Evolutionary conservation across 2,329 filamentous ascomycete genomes (phyloP), one percentile per base, ranked within the genome.

Genomic region (Alternaria atra): DNA sequence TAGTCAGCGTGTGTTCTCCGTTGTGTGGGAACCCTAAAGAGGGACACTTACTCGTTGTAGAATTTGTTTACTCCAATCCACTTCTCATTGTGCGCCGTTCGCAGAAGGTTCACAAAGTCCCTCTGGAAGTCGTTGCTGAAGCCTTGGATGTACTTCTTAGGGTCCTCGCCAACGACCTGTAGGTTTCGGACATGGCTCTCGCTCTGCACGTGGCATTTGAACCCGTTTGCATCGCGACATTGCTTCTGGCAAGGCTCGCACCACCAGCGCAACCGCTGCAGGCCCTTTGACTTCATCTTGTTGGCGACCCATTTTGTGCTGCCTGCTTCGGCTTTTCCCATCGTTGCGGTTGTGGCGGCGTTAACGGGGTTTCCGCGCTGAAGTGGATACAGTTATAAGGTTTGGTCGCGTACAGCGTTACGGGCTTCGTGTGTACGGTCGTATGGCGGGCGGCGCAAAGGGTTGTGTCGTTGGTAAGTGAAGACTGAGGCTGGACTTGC

Each of bases 241-340:
- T 93, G 90, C 60, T 87, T 85, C 75, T 92, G 86, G 82, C 94
- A 97, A 6, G 91, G 87, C 76, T 85, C 84, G 75, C 94, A 97
- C 82, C 94, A 98, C 91, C 93, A 99, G 77, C 94, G 87, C 55
- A 99, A 84, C 6, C 94, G 87, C 73, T 95, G 75, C 2, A 77
- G 69, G 3, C 74, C 74, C 48, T 75, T 75, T 65, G 88, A 87
- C 81, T 97, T 97, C 83, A 97, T 90, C 81, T 93, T 91, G 82
- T 98, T 98, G 80, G 87, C 89, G 61, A 98, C 86, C 78, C 92
- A 87, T 82, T 97, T 98, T n/a, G 90, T 93, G 58, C 90, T 92
- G 65, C 95, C 95, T 55, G 92, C 89, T 83, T 98, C 95, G 73
- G 95, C 95, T 83, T 92, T 92, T 54, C 90, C 90, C 94, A 98